Percentiles rank a stretch among this genome's conserved stretches.
These are phyloP conservation scores for Cokeromyces recurvatus DNA, from an alignment of 371 early-diverging fungal species.

Conservation along the genomic window DNA sequence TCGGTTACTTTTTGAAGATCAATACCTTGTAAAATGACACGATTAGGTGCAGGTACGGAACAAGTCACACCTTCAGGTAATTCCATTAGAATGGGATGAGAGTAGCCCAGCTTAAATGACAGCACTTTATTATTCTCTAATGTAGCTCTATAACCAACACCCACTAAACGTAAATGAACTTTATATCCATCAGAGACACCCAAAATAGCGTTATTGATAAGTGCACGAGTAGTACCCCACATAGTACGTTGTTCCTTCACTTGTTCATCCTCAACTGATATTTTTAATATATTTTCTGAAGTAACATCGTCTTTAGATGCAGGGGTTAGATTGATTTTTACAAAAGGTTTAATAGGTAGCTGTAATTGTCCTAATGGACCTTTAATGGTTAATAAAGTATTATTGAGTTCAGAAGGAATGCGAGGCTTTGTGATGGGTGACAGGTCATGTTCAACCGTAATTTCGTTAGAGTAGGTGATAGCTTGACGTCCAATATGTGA, in stretches of 20 bases:
- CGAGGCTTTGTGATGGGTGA: conserved; percentile 54
- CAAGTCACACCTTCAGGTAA: conserved; percentile 83
- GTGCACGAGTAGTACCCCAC: conserved; percentile 96
- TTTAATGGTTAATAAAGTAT: conserved; percentile 63
- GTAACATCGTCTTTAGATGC: conserved; percentile 31
- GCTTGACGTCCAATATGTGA: conserved; percentile 75
- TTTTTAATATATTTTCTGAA: conserved; percentile 47
- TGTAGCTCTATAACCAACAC: conserved; percentile 93
- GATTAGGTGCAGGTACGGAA: conserved; percentile 79
- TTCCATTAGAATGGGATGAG: conserved; percentile 76
- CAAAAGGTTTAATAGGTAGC: conserved; percentile 79
- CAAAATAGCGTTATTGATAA: conserved; percentile 79
- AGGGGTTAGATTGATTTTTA: conserved; percentile 51
- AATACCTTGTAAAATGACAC: conserved; percentile 76
- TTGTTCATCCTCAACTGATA: conserved; percentile 58
- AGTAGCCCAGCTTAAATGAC: conserved; percentile 84
- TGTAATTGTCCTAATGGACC: conserved; percentile 81
- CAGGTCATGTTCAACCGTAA: conserved; percentile 55
- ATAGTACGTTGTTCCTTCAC: conserved; percentile 76
- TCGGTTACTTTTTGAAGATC: conserved; percentile 77
- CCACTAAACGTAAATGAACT: conserved; percentile 80
- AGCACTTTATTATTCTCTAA: conserved; percentile 65
- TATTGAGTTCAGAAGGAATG: conserved; percentile 60
- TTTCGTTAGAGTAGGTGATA: conserved; percentile 62
- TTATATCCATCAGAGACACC: conserved; percentile 92